These are phyloP conservation scores for Globisporangium megalacanthum DNA, from an alignment of 352 stramenopile species.

Conservation along the genomic window DNA sequence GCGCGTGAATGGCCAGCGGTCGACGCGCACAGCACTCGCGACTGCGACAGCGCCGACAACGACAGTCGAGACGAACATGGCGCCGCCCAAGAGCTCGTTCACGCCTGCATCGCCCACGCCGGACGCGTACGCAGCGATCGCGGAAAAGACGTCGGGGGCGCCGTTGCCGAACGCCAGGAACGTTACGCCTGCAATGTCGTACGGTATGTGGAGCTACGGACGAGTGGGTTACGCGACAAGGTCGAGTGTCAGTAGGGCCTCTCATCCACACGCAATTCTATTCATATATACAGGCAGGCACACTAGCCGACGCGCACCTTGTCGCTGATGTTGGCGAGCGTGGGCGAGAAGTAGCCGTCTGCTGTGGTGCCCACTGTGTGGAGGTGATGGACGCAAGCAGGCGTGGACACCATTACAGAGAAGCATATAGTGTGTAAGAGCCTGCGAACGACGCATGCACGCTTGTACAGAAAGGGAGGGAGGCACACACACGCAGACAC, in stretches of 20 bases:
- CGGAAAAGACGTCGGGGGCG: conserved; percentile 95
- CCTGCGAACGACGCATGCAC: not conserved
- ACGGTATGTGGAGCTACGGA: conserved; percentile 63
- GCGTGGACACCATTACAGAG: conserved; percentile 1
- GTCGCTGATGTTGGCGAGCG: conserved; percentile 94
- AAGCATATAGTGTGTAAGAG: not conserved
- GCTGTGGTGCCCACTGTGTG: conserved; percentile 93
- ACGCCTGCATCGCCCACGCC: conserved; percentile 74
- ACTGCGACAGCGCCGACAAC: conserved; percentile 89
- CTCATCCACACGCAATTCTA: not conserved
- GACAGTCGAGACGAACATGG: conserved; percentile 94
- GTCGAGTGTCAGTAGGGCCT: no score
- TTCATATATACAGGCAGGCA: not conserved
- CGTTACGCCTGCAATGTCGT: conserved; percentile 95
- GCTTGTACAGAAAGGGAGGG: not conserved
- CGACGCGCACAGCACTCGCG: conserved; percentile 47
- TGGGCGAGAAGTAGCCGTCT: conserved; percentile 97
- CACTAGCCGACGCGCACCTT: conserved; percentile 38
- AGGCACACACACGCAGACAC: not conserved
- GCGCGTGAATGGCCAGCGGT: conserved; percentile 59
- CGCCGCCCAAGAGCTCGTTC: conserved; percentile 92
- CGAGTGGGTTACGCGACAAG: no score
- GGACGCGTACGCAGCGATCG: conserved; percentile 82
- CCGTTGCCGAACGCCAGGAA: conserved; percentile 98
- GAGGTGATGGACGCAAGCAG: not conserved